A percentile compares a stretch with the other conserved stretches of the same genome.
phyloP scores from a whole-genome alignment of 441 rosid genomes.

The Cnidoscolus chayamansa region DNA sequence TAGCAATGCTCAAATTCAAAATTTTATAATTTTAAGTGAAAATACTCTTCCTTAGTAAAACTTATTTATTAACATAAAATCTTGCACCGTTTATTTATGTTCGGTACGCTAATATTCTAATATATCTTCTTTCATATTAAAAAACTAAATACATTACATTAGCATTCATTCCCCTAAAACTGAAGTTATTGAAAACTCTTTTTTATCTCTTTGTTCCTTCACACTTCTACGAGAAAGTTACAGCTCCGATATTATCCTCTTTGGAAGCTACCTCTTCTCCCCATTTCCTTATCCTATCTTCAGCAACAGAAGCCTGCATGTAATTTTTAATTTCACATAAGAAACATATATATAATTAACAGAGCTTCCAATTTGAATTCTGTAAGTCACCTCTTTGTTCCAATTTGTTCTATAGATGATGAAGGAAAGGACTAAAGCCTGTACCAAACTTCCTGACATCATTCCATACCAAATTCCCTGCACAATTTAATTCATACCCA shows the following conservation, averaged over 20 bases:
- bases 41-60: too few relatives aligned
- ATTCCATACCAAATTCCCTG: slow-evolving; percentile 63
- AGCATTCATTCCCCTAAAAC: background rate
- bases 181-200: background rate
- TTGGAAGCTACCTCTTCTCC: slow-evolving; percentile 28
- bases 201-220: background rate
- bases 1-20: too few relatives aligned
- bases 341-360: background rate
- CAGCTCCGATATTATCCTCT: background rate
- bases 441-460: slow-evolving; percentile 42
- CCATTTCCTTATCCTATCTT: slow-evolving; percentile 52
- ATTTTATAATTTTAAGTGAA: too few relatives aligned
- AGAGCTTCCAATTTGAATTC: background rate
- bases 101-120: too few relatives aligned
- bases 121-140: too few relatives aligned
- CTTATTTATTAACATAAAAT: too few relatives aligned
- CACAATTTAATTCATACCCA: background rate
- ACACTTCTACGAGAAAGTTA: background rate
- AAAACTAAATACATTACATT: too few relatives aligned
- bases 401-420: slow-evolving; percentile 51
- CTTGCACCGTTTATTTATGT: too few relatives aligned
- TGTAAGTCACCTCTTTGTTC: slow-evolving; percentile 41
- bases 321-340: background rate
- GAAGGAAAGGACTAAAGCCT: slow-evolving; percentile 34
- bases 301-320: slow-evolving; percentile 53